Evolutionary conservation across 176 grass and related monocot genomes (phyloP), one percentile per base, ranked within the genome.

Genomic region (Alloteropsis semialata): DNA sequence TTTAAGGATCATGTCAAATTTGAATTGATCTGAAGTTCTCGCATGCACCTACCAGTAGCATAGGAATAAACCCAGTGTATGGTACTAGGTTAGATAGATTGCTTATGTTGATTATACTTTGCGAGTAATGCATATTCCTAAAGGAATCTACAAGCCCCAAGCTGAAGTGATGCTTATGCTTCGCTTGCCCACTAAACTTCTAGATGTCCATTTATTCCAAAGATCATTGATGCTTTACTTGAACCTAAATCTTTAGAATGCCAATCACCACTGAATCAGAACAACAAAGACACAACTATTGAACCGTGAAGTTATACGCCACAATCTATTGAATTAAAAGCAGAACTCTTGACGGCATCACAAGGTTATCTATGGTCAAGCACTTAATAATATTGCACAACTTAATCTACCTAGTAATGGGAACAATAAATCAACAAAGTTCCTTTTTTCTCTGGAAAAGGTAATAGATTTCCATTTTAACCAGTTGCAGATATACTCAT

Each of bases 151-250:
- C 77, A 63, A 7, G 34, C 34, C 44, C 22, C 22, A 77, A 65
- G 45, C 69, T 55, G 12, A 77, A 81, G 36, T 37, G 29, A 90
- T 86, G 53, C 36, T 43, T 81, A 44, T 71, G 57, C 27, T 58
- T 82, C 78, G 55, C 48, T 67, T 46, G 11, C 2, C 17, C 16
- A 9, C 65, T 65, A 42, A 81, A 73, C 71, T 82, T 86, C 45
- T 56, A 57, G 30, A 77, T 56, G 28, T 22, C 21, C 44, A 33
- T 78, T 82, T 69, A 57, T 81, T 84, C 32, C 67, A 86, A 73
- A 21, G 33, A 43, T 17, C 14, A 85, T 70, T 45, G 57, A 78
- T 86, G 11, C 65, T 49, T 81, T 82, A 25, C 83, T 82, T 86
- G 44, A 66, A 80, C 37, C 18, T 41, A 10, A 84, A 54, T 80